Conservation (phyloP, 495 filamentous ascomycete species). For the Lindgomyces ingoldianus region DNA sequence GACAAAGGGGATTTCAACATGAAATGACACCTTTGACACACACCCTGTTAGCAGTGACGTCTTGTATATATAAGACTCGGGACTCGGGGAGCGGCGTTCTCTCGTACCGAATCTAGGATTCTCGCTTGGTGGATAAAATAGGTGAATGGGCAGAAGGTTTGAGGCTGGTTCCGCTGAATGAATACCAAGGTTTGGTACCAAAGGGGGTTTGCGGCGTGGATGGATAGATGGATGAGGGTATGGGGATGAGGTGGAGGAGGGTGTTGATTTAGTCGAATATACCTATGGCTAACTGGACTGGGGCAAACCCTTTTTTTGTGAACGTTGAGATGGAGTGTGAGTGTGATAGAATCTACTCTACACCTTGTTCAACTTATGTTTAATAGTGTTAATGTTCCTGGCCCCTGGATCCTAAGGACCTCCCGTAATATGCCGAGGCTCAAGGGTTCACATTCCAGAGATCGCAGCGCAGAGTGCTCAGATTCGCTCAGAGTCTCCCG, state of each 20-base stretch:
- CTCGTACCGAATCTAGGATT: background rate
- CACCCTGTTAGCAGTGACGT: background rate
- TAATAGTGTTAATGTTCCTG: too few species aligned
- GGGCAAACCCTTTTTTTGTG: too few species aligned
- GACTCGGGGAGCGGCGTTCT: constrained; percentile 5
- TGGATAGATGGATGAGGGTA: background rate
- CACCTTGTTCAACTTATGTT: too few species aligned
- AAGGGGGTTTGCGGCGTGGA: background rate
- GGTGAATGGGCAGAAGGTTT: background rate
- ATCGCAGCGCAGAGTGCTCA: too few species aligned
- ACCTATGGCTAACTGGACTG: constrained; percentile 4
- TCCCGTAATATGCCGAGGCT: too few species aligned
- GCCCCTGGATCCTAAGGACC: too few species aligned
- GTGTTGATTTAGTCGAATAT: constrained; percentile 4
- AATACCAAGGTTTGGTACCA: background rate
- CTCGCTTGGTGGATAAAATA: background rate
- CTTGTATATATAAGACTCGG: constrained; percentile 14
- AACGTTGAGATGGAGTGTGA: too few species aligned
- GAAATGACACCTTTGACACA: background rate
- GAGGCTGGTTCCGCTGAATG: background rate
- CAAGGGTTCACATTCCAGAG: too few species aligned
- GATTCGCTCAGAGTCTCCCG: too few species aligned
- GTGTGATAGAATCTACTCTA: too few species aligned
- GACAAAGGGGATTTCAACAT: background rate
- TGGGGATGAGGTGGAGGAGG: background rate